phyloP scores from a whole-genome alignment of 805 yeast species.

The Yamadazyma endophytica region DNA sequence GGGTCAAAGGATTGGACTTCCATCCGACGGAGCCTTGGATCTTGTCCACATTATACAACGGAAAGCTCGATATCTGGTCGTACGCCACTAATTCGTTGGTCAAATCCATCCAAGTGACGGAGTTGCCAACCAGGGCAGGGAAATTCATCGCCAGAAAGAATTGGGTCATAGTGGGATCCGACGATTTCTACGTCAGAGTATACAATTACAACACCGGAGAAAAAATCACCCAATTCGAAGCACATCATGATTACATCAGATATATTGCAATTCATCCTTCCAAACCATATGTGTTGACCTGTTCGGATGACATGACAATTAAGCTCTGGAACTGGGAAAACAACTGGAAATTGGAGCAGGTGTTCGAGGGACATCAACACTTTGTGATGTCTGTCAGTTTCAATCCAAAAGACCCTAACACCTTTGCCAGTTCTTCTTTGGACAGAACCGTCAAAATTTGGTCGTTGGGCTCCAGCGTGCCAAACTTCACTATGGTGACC shows the following conservation, averaged over 20 bases:
- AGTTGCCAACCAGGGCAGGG: conserved; percentile 94
- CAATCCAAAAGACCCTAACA: conserved; percentile 96
- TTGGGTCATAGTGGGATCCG: conserved; percentile 96
- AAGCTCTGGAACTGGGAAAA: conserved; percentile 98
- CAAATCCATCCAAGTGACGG: conserved; percentile 90
- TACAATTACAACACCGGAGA: conserved; percentile 95
- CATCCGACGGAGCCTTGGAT: conserved; percentile 99
- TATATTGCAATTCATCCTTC: conserved; percentile 92
- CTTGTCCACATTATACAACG: conserved; percentile 84
- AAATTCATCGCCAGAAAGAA: conserved; percentile 92
- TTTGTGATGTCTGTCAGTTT: conserved; percentile 92
- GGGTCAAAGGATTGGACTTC: conserved; percentile 97
- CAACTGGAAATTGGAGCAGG: conserved; percentile 84
- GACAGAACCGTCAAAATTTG: conserved; percentile 96
- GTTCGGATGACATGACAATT: conserved; percentile 87
- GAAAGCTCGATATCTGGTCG: conserved; percentile 89
- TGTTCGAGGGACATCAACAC: conserved; percentile 93
- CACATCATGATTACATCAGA: conserved; percentile 96
- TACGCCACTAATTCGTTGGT: conserved; percentile 82
- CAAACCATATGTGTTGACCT: conserved; percentile 82
- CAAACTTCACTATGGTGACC: conserved; percentile 88
- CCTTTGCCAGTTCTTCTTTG: conserved; percentile 95
- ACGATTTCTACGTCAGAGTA: conserved; percentile 90
- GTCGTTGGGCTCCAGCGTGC: conserved; percentile 83
- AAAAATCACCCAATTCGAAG: conserved; percentile 91